Evolutionary conservation across 805 yeast genomes (phyloP).

Genomic region (Starmerella ratchasimensis): DNA sequence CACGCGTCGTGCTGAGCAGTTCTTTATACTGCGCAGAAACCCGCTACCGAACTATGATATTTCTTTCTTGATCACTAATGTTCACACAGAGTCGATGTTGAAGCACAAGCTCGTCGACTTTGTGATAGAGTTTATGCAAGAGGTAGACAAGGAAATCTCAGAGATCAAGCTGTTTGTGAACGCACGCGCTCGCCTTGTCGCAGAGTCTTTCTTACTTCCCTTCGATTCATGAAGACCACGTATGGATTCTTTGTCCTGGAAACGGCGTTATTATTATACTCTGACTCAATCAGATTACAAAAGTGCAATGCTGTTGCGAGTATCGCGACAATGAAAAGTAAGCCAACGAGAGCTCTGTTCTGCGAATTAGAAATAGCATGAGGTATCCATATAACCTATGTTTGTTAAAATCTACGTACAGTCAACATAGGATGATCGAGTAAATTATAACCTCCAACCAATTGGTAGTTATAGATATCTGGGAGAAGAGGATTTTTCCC

Average conservation of each 20-base stretch:
- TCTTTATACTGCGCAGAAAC: slow-evolving; percentile 77
- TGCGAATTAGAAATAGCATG: no score
- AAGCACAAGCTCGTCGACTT: slow-evolving; percentile 92
- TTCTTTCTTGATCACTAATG: slow-evolving; percentile 82
- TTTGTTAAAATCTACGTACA: no score
- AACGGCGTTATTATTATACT: neutral
- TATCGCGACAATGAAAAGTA: neutral
- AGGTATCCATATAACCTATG: no score
- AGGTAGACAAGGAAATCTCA: slow-evolving; percentile 94
- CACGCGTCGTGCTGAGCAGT: slow-evolving; percentile 90
- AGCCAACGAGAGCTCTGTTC: no score
- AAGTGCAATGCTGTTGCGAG: neutral
- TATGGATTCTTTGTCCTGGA: no score
- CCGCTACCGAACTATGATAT: slow-evolving; percentile 89
- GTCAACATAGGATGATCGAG: no score
- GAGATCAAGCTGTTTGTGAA: slow-evolving; percentile 95
- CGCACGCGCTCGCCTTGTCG: slow-evolving; percentile 95
- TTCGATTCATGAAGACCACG: slow-evolving; percentile 65
- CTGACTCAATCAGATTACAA: neutral
- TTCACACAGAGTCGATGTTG: slow-evolving; percentile 90
- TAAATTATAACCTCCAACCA: no score
- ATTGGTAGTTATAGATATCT: no score
- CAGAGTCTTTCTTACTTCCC: slow-evolving; percentile 87
- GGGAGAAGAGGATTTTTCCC: no score
- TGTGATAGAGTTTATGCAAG: slow-evolving; percentile 97